Evolutionary conservation across 129 eudicot genomes (phyloP), one percentile per base, ranked within the genome.

Genomic region (Arctium lappa): DNA sequence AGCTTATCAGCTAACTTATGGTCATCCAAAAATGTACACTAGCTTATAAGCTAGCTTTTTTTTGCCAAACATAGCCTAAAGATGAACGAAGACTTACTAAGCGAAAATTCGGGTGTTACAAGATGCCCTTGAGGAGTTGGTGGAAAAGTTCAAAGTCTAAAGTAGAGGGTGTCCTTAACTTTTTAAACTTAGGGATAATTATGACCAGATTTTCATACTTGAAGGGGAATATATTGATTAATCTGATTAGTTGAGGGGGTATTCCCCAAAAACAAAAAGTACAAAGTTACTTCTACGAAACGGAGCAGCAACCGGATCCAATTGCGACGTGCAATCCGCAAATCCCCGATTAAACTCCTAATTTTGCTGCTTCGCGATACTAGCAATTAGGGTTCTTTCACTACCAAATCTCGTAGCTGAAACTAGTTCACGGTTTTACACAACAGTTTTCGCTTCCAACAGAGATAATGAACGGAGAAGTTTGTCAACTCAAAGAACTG

Each of bases 401-500:
- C 77, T 12, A 66, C 72, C 74, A 71, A 8, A 79, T 31, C 70
- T 76, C 80, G 31, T 76, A 76, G 39, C 38, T 63, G 60, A 79
- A 68, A 69, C 42, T 37, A 30, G 13, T 69, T 69, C 36, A 15
- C 76, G 69, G 16, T 44, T 32, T 46, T 80, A 69, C 48, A 31
- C 32, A 44, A 70, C 34, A 39, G 39, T 32, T 18, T 42, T 70
- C 65, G 40, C 15, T 46, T 83, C 81, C 46, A 27, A 76, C 50
- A 12, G 70, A 40, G 62, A 29, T 73, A 29, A 95, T 96, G 99
- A 96, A 96, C 89, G 92, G 97, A 86, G 99, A 96, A 91, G 93
- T 90, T 83, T 96, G 97, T 86, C 97, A 91, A 81, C 99, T 96
- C 86, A 93, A 96, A 86, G 99, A 96, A 87, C 97, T 96, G 86